These are phyloP conservation scores for Boletellus sp. DNA, from an alignment of 1,284 basidiomycete species.

Conservation along the genomic window DNA sequence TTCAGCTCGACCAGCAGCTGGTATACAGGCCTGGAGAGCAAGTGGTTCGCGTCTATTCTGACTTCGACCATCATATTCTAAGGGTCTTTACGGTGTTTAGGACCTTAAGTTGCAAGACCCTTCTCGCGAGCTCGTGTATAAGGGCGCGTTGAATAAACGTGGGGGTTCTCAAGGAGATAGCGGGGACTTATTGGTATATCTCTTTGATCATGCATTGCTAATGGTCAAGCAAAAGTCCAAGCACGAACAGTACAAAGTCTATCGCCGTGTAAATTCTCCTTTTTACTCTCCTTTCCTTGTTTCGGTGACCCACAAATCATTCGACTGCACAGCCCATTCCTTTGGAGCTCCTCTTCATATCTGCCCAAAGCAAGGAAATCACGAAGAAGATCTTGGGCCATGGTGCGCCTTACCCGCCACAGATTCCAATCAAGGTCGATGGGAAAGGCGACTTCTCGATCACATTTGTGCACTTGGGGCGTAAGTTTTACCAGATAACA, in stretches of 20 bases:
- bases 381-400: constrained; percentile 53
- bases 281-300: not conserved
- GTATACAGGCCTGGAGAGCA: constrained; percentile 73
- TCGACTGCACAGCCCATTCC: constrained; percentile 76
- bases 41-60: constrained; percentile 46
- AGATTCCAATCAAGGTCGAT: constrained; percentile 55
- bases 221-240: constrained; percentile 96
- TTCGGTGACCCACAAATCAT: constrained; percentile 8
- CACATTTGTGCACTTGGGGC: constrained; percentile 90
- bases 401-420: constrained; percentile 43
- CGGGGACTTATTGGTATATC: constrained; percentile 89
- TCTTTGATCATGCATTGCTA: constrained; percentile 95
- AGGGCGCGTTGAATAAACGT: constrained; percentile 89
- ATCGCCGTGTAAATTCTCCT: constrained; percentile 70
- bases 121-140: constrained; percentile 87
- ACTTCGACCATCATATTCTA: not conserved
- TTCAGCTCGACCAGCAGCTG: constrained; percentile 78
- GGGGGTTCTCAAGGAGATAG: constrained; percentile 75
- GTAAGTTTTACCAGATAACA: constrained; percentile 90
- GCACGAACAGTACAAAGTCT: constrained; percentile 91
- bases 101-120: constrained; percentile 71
- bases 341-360: constrained; percentile 86
- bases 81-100: constrained; percentile 37
- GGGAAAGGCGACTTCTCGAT: constrained; percentile 89
- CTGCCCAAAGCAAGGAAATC: constrained; percentile 49